Conservation (phyloP, 75 land plant species). For the Azolla pinnata region DNA sequence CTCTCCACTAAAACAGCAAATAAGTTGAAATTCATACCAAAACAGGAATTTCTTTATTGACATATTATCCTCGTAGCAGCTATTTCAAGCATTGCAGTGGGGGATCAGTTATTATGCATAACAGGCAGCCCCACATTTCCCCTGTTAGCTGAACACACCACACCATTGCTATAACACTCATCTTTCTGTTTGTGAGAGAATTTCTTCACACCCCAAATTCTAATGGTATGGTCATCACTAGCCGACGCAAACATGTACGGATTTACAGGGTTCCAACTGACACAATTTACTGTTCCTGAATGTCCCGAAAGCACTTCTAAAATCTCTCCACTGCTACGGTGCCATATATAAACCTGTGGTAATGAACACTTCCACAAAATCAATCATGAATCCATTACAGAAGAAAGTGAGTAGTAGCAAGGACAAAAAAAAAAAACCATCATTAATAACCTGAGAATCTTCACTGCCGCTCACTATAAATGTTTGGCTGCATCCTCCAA, state of each 20-base stretch:
- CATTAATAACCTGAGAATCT: constrained; percentile 70
- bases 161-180: too few species aligned
- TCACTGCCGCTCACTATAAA: constrained; percentile 96
- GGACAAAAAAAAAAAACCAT: background rate
- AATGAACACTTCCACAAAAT: background rate
- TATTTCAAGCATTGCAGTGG: too few species aligned
- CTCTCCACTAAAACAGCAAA: too few species aligned
- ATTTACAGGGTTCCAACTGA: constrained; percentile 89
- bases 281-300: constrained; percentile 81
- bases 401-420: too few species aligned
- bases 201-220: constrained; percentile 99
- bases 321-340: constrained; percentile 54
- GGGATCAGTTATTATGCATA: too few species aligned
- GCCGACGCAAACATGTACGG: constrained; percentile 97
- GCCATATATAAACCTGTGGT: constrained; percentile 89
- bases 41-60: too few species aligned
- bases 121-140: too few species aligned
- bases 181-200: too few species aligned
- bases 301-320: constrained; percentile 64
- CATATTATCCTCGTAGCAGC: too few species aligned
- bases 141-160: too few species aligned
- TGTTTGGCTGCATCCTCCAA: constrained; percentile 74
- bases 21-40: too few species aligned
- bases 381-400: too few species aligned
- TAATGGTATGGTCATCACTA: constrained; percentile 77